Evolutionary conservation across 306 rosid species (phyloP), one percentile per base, ranked within the genome.

Genomic region (Ormosia semicastrata): DNA sequence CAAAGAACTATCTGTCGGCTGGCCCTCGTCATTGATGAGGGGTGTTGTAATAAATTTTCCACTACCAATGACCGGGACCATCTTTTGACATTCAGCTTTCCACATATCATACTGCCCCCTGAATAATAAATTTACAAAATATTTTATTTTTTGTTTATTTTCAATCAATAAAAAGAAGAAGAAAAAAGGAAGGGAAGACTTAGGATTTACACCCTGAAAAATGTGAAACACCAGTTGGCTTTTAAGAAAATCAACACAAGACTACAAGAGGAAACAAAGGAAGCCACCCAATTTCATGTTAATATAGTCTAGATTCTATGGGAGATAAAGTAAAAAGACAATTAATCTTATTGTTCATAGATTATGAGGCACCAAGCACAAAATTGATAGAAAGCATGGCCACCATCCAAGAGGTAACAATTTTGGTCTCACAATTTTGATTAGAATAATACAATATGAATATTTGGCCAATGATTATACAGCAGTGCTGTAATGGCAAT

Each of bases 1-100:
- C 72, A 88, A 39, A 81, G 91, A 86, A 53, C 73, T 85, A 40
- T 89, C 92, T 64, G 64, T 68, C 40, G 89, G 90, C 24, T 65
- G 77, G 65, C 92, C 97, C 52, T 90, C 89, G 4, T 89, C 93
- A 5, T 74, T 36, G 63, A 91, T 0, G 44, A 93, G 84, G 64
- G 98, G 91, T 4, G 95, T 46, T 40, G 91, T 87, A 56, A 93
- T 34, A 86, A 87, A 88, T 78, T 89, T 90, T 83, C 97, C 98
- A 80, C 78, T 84, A 70, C 98, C 98, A 80, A 95, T 86, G 73
- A 63, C 78, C 39, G 97, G 92, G 65, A 89, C 97, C 85, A 93
- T 87, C 81, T 80, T 90, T 88, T 91, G 93, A 79, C 98, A 95
- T 86, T 95, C 93, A 75, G 89, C 90, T 87, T 93, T 95, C 97